Evolutionary conservation across 2,329 filamentous ascomycete genomes (phyloP).

Genomic region (Colletotrichum sp.): DNA sequence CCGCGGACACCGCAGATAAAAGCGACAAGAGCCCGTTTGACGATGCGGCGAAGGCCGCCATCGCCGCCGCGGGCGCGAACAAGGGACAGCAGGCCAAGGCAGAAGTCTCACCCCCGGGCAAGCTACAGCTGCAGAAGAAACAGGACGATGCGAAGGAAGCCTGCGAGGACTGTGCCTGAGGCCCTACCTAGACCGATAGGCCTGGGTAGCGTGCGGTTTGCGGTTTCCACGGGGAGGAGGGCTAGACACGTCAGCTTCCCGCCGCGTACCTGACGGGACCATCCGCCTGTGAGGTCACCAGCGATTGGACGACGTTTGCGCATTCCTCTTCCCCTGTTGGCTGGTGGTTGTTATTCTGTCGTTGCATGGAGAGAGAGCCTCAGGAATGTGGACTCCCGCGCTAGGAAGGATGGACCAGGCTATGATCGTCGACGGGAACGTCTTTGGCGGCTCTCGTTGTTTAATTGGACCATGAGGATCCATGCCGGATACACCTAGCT

Average conservation of each 20-base stretch:
- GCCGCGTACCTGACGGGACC: background rate
- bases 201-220: background rate
- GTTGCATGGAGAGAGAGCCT: background rate
- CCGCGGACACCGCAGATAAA: background rate
- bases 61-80: conserved; percentile 16
- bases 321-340: background rate
- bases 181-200: background rate
- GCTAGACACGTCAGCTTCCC: background rate
- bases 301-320: background rate
- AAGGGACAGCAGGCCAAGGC: conserved; percentile 15
- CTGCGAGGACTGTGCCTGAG: conserved; percentile 19
- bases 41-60: conserved; percentile 7
- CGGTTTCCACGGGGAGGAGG: too few relatives aligned
- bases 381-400: background rate
- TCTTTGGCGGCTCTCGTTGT: background rate
- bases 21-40: background rate
- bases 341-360: background rate
- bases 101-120: background rate
- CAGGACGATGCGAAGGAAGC: background rate
- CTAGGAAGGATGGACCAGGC: background rate
- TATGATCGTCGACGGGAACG: background rate
- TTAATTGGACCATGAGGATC: background rate
- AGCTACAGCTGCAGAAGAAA: background rate
- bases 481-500: background rate
- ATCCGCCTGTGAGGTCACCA: background rate